A percentile compares a stretch with the other conserved stretches of the same genome.
Conservation (phyloP, 805 yeast species). For the Starmerella lactis-condensi region DNA sequence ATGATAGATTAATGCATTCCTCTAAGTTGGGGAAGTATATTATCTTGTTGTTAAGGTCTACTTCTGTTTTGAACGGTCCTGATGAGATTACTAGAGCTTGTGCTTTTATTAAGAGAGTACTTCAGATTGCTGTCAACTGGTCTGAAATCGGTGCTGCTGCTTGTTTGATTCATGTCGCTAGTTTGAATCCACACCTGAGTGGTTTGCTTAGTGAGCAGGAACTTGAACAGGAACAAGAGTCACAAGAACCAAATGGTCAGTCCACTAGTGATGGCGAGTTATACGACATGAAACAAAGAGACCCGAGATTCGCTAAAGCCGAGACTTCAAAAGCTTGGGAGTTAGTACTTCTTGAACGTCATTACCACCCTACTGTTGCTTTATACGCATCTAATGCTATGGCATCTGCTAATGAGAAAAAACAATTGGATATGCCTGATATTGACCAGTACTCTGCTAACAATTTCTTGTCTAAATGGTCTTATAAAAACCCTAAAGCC, state of each 20-base stretch:
- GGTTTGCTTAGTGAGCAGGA: slow-evolving; percentile 36
- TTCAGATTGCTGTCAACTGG: slow-evolving; percentile 76
- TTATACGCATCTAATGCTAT: slow-evolving; percentile 55
- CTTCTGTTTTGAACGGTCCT: slow-evolving; percentile 40
- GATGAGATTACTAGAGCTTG: slow-evolving; percentile 40
- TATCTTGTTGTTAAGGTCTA: slow-evolving; percentile 65
- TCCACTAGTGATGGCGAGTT: too few relatives aligned
- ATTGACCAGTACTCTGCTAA: slow-evolving; percentile 69
- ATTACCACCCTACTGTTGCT: slow-evolving; percentile 83
- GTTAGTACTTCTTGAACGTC: slow-evolving; percentile 47
- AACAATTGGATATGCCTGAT: slow-evolving; percentile 53
- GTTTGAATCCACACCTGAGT: slow-evolving; percentile 52
- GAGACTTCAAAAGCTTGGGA: slow-evolving; percentile 76
- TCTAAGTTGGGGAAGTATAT: slow-evolving; percentile 86
- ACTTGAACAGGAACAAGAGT: slow-evolving; percentile 5
- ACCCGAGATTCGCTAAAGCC: slow-evolving; percentile 84
- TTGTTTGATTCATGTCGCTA: slow-evolving; percentile 13
- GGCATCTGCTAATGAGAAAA: slow-evolving; percentile 23
- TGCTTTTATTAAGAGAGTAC: slow-evolving; percentile 79
- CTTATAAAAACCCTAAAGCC: slow-evolving; percentile 77
- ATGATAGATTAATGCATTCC: slow-evolving; percentile 63
- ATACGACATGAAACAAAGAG: slow-evolving; percentile 83
- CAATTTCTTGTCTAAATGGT: slow-evolving; percentile 89
- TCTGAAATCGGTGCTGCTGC: slow-evolving; percentile 55
- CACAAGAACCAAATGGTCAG: too few relatives aligned